Conservation (phyloP, 1,284 basidiomycete species). For the Apiotrichum akiyoshidainum region DNA sequence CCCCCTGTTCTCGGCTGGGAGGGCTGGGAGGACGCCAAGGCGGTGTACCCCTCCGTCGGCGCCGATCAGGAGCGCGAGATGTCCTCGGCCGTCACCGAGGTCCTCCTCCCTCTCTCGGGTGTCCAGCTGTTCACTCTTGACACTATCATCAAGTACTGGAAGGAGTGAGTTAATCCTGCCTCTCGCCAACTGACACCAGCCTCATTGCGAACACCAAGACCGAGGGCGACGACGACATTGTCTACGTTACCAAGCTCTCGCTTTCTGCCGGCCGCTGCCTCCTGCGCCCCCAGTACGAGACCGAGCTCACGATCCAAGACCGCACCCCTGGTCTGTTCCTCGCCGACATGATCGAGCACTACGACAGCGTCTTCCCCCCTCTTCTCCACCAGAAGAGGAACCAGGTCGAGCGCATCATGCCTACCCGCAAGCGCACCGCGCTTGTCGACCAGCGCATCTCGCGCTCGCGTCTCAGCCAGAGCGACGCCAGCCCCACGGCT, state of each 20-base stretch:
- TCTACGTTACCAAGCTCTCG: conserved; percentile 80
- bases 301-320: conserved; percentile 76
- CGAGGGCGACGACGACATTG: conserved; percentile 62
- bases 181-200: conserved; percentile 53
- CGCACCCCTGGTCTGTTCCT: conserved; percentile 76
- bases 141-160: conserved; percentile 72
- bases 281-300: conserved; percentile 76
- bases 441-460: conserved; percentile 79
- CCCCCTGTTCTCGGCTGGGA: conserved; percentile 73
- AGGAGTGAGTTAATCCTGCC: conserved; percentile 64
- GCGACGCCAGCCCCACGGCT: conserved; percentile 51
- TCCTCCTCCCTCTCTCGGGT: conserved; percentile 70
- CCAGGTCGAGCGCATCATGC: conserved; percentile 76
- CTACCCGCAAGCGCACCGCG: conserved; percentile 78
- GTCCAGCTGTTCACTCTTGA: conserved; percentile 81
- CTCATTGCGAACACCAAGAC: conserved; percentile 66
- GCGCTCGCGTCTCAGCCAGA: conserved; percentile 55
- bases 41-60: conserved; percentile 71
- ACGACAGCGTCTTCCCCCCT: conserved; percentile 70
- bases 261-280: conserved; percentile 80
- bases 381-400: conserved; percentile 78
- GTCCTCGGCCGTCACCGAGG: conserved; percentile 62
- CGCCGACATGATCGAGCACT: conserved; percentile 77
- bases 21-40: conserved; percentile 82
- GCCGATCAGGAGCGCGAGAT: conserved; percentile 62